Evolutionary conservation across 352 stramenopile species (phyloP).

Genomic region (Globisporangium echinulatum): DNA sequence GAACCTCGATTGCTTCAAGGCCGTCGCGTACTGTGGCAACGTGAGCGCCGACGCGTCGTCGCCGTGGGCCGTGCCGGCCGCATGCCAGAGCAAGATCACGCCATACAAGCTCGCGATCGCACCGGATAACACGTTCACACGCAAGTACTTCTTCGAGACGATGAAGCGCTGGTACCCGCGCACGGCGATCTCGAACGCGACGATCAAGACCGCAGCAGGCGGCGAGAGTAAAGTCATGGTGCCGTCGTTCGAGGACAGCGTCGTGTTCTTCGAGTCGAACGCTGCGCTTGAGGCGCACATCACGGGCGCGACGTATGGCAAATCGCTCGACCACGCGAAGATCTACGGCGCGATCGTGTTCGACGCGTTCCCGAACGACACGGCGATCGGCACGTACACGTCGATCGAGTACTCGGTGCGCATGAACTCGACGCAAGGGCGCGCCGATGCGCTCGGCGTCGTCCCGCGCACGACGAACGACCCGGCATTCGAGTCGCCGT

Average conservation of each 20-base stretch:
- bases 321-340: constrained; percentile 27
- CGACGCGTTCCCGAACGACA: constrained; percentile 30
- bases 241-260: constrained; percentile 49
- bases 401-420: constrained; percentile 61
- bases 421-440: constrained; percentile 46
- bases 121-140: constrained; percentile 50
- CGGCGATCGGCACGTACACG: constrained; percentile 31
- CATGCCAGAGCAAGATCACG: constrained; percentile 24
- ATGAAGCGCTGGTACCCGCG: constrained; percentile 50
- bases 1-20: constrained; percentile 12
- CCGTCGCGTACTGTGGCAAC: constrained; percentile 19
- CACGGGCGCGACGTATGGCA: constrained; percentile 33
- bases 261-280: constrained; percentile 53
- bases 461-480: constrained; percentile 37
- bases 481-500: constrained; percentile 37
- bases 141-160: constrained; percentile 54
- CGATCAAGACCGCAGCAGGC: constrained; percentile 2
- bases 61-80: constrained; percentile 21
- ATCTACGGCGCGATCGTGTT: constrained; percentile 65
- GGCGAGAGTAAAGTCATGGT: constrained; percentile 19
- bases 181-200: constrained; percentile 18
- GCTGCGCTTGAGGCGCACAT: constrained; percentile 40
- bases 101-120: constrained; percentile 51
- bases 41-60: constrained; percentile 33
- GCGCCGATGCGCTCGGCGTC: constrained; percentile 10